Evolutionary conservation across 2,329 filamentous ascomycete species (phyloP).

Genomic region (Albophoma yamanashiensis): DNA sequence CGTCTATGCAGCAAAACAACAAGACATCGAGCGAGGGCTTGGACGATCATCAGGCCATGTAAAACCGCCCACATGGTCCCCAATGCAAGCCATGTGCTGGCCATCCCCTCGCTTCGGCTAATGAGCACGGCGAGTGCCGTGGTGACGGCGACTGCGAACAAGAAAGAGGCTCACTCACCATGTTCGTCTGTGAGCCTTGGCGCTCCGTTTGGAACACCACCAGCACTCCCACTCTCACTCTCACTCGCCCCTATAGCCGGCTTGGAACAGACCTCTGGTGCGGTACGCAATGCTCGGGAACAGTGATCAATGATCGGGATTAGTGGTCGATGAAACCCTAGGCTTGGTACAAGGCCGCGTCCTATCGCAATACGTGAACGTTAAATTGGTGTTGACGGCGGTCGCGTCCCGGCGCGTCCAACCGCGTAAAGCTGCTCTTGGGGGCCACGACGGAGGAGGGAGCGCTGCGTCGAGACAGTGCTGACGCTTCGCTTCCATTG

Average conservation of each 20-base stretch:
- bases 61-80: not conserved
- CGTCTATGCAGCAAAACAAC: not conserved
- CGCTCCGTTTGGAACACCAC: not conserved
- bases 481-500: not conserved
- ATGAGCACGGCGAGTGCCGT: not conserved
- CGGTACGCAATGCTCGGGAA: not conserved
- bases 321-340: not conserved
- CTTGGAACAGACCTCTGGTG: not conserved
- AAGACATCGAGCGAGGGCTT: not conserved
- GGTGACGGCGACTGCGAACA: not conserved
- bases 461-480: not conserved
- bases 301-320: not conserved
- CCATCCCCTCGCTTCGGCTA: not conserved
- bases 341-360: not conserved
- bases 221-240: not conserved
- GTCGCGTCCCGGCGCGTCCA: constrained; percentile 11
- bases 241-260: not conserved
- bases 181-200: not conserved
- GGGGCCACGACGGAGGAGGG: not conserved
- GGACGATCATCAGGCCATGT: not conserved
- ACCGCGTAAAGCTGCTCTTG: constrained; percentile 25
- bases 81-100: not conserved
- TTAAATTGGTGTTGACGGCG: not conserved
- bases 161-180: not conserved
- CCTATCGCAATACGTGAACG: no score